A percentile compares a stretch with the other conserved stretches of the same genome.
Evolutionary conservation across 805 yeast species (phyloP).

Genomic region (Wickerhamiella allomyrinae): DNA sequence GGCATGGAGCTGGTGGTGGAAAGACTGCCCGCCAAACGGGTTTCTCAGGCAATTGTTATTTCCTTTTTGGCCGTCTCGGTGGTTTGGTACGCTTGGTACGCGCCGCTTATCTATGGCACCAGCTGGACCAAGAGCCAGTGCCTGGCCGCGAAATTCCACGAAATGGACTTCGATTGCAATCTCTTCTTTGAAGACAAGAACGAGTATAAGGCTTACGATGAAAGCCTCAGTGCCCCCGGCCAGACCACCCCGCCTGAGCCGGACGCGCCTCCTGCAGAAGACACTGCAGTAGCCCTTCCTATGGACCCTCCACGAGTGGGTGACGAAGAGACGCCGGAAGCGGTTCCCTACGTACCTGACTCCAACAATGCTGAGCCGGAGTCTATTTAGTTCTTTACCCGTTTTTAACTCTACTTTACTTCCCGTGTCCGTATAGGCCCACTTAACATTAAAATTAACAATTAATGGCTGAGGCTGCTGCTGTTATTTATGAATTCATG

Average conservation of each 20-base stretch:
- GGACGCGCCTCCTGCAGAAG: not conserved
- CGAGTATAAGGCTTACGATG: constrained; percentile 18
- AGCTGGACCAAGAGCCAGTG: constrained; percentile 69
- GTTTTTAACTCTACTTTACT: no score
- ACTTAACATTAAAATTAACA: no score
- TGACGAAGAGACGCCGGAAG: no score
- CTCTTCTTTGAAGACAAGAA: constrained; percentile 28
- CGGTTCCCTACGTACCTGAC: no score
- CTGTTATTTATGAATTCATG: no score
- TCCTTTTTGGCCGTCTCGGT: constrained; percentile 37
- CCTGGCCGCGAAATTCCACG: constrained; percentile 41
- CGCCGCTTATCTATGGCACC: constrained; percentile 64
- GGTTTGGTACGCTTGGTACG: constrained; percentile 43
- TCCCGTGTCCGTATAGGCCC: no score
- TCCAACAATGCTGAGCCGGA: no score
- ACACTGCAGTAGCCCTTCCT: no score
- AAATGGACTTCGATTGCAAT: constrained; percentile 86
- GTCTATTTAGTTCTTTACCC: no score
- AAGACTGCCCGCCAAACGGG: constrained; percentile 8
- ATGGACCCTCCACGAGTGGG: no score
- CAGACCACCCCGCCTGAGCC: not conserved
- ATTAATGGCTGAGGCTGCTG: no score
- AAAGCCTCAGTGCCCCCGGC: not conserved
- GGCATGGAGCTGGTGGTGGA: constrained; percentile 25
- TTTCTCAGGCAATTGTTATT: constrained; percentile 29